Evolutionary conservation across 2,329 filamentous ascomycete genomes (phyloP).

Genomic region (Colletotrichum horii): DNA sequence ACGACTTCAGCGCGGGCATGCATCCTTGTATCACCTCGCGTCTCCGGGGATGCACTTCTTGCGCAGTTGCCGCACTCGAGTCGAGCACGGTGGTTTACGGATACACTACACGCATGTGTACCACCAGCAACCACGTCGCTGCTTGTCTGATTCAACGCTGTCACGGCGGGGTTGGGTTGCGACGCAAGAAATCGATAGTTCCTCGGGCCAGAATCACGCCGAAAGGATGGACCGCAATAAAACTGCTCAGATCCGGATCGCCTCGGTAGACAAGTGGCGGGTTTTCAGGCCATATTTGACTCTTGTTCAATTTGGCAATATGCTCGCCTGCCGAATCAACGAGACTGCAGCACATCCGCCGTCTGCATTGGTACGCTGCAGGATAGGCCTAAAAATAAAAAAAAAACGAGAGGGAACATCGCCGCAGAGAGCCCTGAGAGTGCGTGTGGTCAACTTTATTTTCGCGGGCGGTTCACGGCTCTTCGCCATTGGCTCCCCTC

Average conservation of each 20-base stretch:
- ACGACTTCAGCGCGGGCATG: not conserved
- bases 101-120: not conserved
- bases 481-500: constrained; percentile 9
- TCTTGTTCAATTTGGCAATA: not conserved
- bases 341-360: not conserved
- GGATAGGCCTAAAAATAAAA: constrained; percentile 20
- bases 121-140: not conserved
- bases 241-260: not conserved
- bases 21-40: not conserved
- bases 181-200: constrained; percentile 5
- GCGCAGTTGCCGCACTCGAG: not conserved
- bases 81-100: not conserved
- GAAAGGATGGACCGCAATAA: not conserved
- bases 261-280: not conserved
- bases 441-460: constrained; percentile 18
- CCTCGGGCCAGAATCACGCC: not conserved
- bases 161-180: not conserved
- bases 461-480: constrained; percentile 11
- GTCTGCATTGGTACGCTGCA: constrained; percentile 3
- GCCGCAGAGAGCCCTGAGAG: not conserved
- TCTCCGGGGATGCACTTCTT: constrained; percentile 2
- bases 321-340: not conserved
- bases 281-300: not conserved
- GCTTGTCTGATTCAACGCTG: not conserved
- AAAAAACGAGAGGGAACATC: not conserved